Percentiles rank a stretch among this genome's conserved stretches.
Conservation (phyloP, 805 yeast species). For the Teunomyces kruisii region DNA sequence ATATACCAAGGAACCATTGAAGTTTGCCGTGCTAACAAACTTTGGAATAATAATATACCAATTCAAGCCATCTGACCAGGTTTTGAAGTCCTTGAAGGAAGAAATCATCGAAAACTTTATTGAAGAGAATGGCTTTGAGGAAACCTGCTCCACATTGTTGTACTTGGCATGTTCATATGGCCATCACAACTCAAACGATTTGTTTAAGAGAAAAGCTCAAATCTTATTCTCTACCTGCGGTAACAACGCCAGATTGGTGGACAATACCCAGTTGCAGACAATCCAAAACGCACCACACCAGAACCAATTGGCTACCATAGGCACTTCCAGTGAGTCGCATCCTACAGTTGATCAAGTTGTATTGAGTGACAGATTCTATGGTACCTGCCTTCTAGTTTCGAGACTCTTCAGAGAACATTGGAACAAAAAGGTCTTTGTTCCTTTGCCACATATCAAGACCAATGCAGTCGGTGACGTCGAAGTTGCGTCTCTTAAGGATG, state of each 20-base stretch:
- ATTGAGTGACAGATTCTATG: constrained; percentile 88
- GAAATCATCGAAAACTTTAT: constrained; percentile 66
- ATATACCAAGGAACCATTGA: constrained; percentile 63
- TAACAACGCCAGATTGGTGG: constrained; percentile 45
- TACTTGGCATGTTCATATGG: constrained; percentile 78
- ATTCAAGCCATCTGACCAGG: constrained; percentile 76
- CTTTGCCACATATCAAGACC: constrained; percentile 41
- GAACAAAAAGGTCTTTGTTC: constrained; percentile 66
- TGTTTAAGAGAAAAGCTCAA: constrained; percentile 46
- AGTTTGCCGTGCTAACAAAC: constrained; percentile 79
- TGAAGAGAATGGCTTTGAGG: constrained; percentile 80
- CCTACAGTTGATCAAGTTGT: constrained; percentile 70
- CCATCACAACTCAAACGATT: constrained; percentile 48
- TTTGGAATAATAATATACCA: constrained; percentile 75
- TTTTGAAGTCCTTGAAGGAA: constrained; percentile 69
- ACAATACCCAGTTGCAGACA: constrained; percentile 12
- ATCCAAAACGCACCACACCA: constrained; percentile 8
- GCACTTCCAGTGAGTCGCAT: constrained; percentile 24
- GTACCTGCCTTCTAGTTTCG: constrained; percentile 74
- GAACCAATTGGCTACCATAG: constrained; percentile 14
- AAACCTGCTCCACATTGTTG: constrained; percentile 86
- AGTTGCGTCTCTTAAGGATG: constrained; percentile 41
- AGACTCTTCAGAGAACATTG: constrained; percentile 79
- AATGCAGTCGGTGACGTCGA: constrained; percentile 37
- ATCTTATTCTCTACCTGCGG: constrained; percentile 55